Evolutionary conservation across 2,329 filamentous ascomycete species (phyloP).

Genomic region (Phaeosphaeriaceae sp.): DNA sequence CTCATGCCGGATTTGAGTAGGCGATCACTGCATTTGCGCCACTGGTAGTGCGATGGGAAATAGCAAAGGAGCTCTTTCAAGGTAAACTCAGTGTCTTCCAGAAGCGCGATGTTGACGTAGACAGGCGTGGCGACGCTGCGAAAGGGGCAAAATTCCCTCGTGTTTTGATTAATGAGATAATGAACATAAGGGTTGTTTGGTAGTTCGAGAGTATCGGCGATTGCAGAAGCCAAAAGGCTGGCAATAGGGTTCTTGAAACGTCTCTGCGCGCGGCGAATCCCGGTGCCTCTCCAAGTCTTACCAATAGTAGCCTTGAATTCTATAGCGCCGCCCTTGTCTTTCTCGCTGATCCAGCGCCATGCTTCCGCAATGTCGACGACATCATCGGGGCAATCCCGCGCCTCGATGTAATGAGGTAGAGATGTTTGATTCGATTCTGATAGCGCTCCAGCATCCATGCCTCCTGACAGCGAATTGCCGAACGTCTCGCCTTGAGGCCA

Average conservation of each 20-base stretch:
- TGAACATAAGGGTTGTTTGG: background rate
- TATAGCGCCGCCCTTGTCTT: background rate
- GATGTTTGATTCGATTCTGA: background rate
- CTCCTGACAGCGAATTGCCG: background rate
- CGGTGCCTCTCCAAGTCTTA: slow-evolving; percentile 7
- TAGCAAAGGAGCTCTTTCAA: slow-evolving; percentile 20
- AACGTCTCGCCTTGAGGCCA: slow-evolving; percentile 10
- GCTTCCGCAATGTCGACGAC: slow-evolving; percentile 23
- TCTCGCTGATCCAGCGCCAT: slow-evolving; percentile 20
- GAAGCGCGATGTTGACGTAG: slow-evolving; percentile 15
- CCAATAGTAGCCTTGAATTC: slow-evolving; percentile 4
- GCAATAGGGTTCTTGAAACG: slow-evolving; percentile 20
- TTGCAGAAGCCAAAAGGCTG: slow-evolving; percentile 10
- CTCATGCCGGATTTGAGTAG: slow-evolving; percentile 3
- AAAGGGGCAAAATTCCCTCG: slow-evolving; percentile 14
- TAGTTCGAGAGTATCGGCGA: background rate
- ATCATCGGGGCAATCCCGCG: slow-evolving; percentile 18
- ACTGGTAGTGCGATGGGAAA: slow-evolving; percentile 24
- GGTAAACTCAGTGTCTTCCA: slow-evolving; percentile 21
- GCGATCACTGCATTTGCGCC: slow-evolving; percentile 17
- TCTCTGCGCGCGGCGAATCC: background rate
- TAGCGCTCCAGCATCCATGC: background rate
- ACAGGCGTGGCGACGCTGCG: slow-evolving; percentile 22
- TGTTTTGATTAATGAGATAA: slow-evolving; percentile 6
- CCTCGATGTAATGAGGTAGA: background rate